phyloP scores from a whole-genome alignment of 495 filamentous ascomycete species.

The Parachaetomium inaequale region DNA sequence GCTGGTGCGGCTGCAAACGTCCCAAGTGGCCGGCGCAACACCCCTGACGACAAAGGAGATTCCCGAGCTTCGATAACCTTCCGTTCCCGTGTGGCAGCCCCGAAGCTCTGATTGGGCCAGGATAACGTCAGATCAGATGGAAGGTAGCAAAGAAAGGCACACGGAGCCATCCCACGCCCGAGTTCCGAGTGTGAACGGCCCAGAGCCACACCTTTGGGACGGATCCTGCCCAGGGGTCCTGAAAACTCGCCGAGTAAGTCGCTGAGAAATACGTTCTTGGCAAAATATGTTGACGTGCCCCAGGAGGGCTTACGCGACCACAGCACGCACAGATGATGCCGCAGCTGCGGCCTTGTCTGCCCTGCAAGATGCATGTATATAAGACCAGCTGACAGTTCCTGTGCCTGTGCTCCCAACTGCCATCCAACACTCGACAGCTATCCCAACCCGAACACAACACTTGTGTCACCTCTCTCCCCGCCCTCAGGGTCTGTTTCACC shows the following conservation, averaged over 20 bases:
- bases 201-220: background rate
- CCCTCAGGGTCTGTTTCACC: background rate
- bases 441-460: background rate
- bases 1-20: background rate
- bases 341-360: background rate
- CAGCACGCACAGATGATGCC: background rate
- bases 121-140: background rate
- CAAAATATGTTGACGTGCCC: background rate
- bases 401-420: no score
- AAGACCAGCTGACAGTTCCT: background rate
- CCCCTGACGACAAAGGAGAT: background rate
- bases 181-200: background rate
- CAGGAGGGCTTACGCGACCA: background rate
- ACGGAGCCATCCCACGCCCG: background rate
- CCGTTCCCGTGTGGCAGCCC: background rate
- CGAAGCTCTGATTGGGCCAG: background rate
- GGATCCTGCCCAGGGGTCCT: background rate
- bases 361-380: background rate
- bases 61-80: conserved; percentile 10
- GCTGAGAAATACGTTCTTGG: background rate
- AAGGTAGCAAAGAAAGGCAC: background rate
- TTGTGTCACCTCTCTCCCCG: background rate
- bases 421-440: background rate
- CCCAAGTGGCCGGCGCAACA: background rate
- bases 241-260: background rate